These are phyloP conservation scores for Hypomyces perniciosus DNA, from an alignment of 2,329 filamentous ascomycete genomes.

Conservation along the genomic window DNA sequence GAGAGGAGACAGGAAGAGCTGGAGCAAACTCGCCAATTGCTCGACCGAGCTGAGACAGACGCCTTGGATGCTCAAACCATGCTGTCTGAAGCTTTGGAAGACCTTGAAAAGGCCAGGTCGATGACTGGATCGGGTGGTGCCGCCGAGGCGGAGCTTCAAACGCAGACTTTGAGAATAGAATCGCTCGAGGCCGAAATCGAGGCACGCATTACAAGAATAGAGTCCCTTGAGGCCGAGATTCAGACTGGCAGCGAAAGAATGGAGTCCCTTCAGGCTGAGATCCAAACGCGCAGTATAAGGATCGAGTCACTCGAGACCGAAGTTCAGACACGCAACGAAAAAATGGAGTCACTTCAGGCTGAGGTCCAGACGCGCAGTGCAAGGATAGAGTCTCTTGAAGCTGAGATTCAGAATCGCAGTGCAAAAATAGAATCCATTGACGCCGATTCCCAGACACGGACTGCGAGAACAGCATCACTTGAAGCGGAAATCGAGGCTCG, in stretches of 20 bases:
- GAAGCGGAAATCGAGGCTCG: conserved; percentile 24
- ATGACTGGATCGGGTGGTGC: conserved; percentile 20
- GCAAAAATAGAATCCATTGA: conserved; percentile 31
- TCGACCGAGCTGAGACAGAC: conserved; percentile 34
- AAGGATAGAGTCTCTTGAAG: conserved; percentile 18
- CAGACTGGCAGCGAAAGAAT: conserved; percentile 40
- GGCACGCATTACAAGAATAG: conserved; percentile 33
- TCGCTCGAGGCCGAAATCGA: conserved; percentile 20
- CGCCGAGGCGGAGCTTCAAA: conserved; percentile 22
- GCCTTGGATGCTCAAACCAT: conserved; percentile 38
- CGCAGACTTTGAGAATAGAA: conserved; percentile 15
- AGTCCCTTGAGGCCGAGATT: conserved; percentile 30
- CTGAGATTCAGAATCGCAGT: conserved; percentile 28
- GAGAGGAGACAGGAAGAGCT: conserved; percentile 52
- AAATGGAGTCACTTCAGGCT: conserved; percentile 35
- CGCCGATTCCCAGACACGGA: conserved; percentile 16
- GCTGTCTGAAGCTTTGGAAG: conserved; percentile 27
- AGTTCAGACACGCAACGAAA: conserved; percentile 32
- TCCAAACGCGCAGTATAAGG: conserved; percentile 18
- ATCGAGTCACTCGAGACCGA: conserved; percentile 15
- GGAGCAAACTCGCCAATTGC: conserved; percentile 34
- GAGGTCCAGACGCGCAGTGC: conserved; percentile 18
- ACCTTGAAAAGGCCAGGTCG: conserved; percentile 37
- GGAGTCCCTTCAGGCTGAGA: conserved; percentile 33
- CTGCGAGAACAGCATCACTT: conserved; percentile 14